These are phyloP conservation scores for Sclerotinia minor DNA, from an alignment of 2,329 filamentous ascomycete genomes.

Conservation along the genomic window DNA sequence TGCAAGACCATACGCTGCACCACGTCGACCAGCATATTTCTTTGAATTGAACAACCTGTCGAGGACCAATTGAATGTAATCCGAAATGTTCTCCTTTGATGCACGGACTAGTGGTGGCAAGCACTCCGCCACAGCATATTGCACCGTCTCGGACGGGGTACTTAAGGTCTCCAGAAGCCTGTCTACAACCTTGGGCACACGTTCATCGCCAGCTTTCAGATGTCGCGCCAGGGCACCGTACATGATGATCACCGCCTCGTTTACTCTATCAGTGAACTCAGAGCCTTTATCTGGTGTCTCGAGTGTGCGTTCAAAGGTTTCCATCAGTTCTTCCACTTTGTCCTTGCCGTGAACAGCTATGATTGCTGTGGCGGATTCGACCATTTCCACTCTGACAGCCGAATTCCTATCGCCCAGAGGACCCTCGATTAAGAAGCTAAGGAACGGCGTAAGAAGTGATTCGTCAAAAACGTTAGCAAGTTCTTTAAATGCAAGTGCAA, in stretches of 20 bases:
- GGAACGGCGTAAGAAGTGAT: conserved; percentile 70
- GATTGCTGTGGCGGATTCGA: conserved; percentile 80
- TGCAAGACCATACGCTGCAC: conserved; percentile 90
- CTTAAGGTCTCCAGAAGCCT: conserved; percentile 82
- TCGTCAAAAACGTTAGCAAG: conserved; percentile 70
- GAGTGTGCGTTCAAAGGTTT: conserved; percentile 84
- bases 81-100: conserved; percentile 72
- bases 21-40: conserved; percentile 88
- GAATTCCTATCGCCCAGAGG: conserved; percentile 81
- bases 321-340: conserved; percentile 87
- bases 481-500: conserved; percentile 83
- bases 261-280: conserved; percentile 81
- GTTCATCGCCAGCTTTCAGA: conserved; percentile 78
- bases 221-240: conserved; percentile 93
- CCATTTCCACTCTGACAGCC: conserved; percentile 82
- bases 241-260: conserved; percentile 95
- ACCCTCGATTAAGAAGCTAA: conserved; percentile 84
- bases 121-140: conserved; percentile 94
- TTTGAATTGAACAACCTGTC: conserved; percentile 83
- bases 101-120: conserved; percentile 86
- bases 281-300: conserved; percentile 81
- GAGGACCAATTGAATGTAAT: conserved; percentile 78
- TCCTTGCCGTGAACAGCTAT: conserved; percentile 79
- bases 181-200: conserved; percentile 84
- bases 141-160: conserved; percentile 93